phyloP scores from a whole-genome alignment of 2,329 filamentous ascomycete species.

The Phialocephala sp. region DNA sequence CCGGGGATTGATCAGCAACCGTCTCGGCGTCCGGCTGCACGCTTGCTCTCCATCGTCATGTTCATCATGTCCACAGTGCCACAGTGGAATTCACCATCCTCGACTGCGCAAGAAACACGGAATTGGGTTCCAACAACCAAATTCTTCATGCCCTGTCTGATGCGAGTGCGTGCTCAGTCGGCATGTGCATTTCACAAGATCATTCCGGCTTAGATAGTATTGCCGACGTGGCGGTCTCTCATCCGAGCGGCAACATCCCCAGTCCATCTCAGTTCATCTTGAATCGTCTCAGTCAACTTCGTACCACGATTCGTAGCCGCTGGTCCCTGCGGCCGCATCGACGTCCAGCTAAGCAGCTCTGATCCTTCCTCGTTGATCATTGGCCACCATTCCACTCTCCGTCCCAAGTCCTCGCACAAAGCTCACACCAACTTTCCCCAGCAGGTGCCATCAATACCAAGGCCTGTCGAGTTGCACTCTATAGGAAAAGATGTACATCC shows the following conservation, averaged over 20 bases:
- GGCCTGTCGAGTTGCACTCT: not conserved
- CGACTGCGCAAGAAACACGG: not conserved
- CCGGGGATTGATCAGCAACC: not conserved
- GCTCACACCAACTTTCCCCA: not conserved
- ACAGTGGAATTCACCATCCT: not conserved
- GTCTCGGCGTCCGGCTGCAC: not conserved
- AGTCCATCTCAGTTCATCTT: not conserved
- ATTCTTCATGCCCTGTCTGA: not conserved
- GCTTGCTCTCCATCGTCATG: not conserved
- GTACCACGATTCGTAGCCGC: not conserved
- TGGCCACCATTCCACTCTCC: not conserved
- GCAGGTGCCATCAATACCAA: not conserved
- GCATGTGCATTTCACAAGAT: conserved; percentile 8
- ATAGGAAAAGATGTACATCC: not conserved
- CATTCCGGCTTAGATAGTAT: not conserved
- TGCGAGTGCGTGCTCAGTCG: not conserved
- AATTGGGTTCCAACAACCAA: not conserved
- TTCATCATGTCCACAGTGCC: too few species aligned
- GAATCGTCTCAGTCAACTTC: not conserved
- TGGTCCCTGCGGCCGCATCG: not conserved
- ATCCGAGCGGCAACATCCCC: conserved; percentile 8
- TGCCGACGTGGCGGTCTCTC: conserved; percentile 15
- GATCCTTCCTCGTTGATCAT: not conserved
- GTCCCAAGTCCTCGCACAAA: not conserved
- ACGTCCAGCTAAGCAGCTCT: not conserved